Evolutionary conservation across 2,329 filamentous ascomycete genomes (phyloP).

Genomic region (Pseudocercospora musae): DNA sequence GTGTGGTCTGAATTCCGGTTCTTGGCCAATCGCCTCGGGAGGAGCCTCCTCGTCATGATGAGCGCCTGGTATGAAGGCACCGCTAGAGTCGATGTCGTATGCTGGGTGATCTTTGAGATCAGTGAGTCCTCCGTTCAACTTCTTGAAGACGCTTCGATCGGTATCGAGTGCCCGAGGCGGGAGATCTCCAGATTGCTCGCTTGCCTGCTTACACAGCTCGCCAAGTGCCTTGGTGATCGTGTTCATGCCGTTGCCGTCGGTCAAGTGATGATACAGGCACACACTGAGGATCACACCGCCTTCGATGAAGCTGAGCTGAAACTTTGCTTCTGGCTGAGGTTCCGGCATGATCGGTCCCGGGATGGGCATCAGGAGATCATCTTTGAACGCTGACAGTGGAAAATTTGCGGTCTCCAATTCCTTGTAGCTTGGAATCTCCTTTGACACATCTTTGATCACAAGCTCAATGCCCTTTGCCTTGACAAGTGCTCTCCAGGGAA

Average conservation of each 20-base stretch:
- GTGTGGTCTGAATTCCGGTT: slow-evolving; percentile 14
- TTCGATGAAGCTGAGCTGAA: slow-evolving; percentile 21
- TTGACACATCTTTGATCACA: slow-evolving; percentile 17
- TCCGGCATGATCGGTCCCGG: slow-evolving; percentile 19
- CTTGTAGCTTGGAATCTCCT: slow-evolving; percentile 12
- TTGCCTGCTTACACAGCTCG: slow-evolving; percentile 19
- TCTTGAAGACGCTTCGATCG: slow-evolving; percentile 15
- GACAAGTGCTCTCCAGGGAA: slow-evolving; percentile 19
- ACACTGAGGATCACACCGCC: slow-evolving; percentile 21
- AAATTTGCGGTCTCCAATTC: slow-evolving; percentile 16
- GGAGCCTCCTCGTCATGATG: slow-evolving; percentile 18
- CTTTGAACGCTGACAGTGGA: slow-evolving; percentile 20
- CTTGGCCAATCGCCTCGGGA: slow-evolving; percentile 15
- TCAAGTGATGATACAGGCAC: slow-evolving; percentile 23
- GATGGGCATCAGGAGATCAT: slow-evolving; percentile 21
- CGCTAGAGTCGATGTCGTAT: slow-evolving; percentile 6
- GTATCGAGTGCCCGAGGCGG: slow-evolving; percentile 15
- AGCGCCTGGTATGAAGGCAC: slow-evolving; percentile 12
- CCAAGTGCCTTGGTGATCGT: slow-evolving; percentile 21
- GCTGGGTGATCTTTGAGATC: slow-evolving; percentile 20
- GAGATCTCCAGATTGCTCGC: slow-evolving; percentile 12
- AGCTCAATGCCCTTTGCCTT: slow-evolving; percentile 18
- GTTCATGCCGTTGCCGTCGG: slow-evolving; percentile 25
- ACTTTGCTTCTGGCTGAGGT: slow-evolving; percentile 16
- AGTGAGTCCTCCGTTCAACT: slow-evolving; percentile 12